Evolutionary conservation across 2,329 filamentous ascomycete genomes (phyloP), one percentile per base, ranked within the genome.

Genomic region (Coniochaeta sp.): DNA sequence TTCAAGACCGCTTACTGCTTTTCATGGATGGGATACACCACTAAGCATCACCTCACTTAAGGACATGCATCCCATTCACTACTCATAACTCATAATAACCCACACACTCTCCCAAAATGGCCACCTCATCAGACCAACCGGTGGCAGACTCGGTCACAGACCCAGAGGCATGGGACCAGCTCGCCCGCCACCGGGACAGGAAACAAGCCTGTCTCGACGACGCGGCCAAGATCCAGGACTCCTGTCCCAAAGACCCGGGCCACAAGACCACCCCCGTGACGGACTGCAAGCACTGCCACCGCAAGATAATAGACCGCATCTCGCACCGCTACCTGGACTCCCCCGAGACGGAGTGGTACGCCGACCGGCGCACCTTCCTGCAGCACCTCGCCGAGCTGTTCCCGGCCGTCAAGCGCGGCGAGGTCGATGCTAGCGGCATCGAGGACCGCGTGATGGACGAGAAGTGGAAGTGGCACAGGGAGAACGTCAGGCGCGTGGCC

Each of bases 381-480:
- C 66, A 71, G 50, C 75, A 77, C 51, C 67, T 82, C 10, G 74
- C 77, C 54, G 62, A 63, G 45, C 60, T 79, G 45, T 74, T 82
- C 55, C 63, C 73, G 5, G 72, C 75, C 49, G 76, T 73, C 49
- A 73, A 71, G 56, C 64, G 69, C 14, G 64, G 70, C 56, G 69
- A 70, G 42, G 60, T 68, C n/a, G 67, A 70, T 49, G 63, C 80
- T 12, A 65, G 68, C 38, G 64, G 61, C 16, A 72, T 82, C 35
- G 77, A 81, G 56, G 67, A 70, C 20, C 72, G 72, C 53, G 73
- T 82, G 57, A 66, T 68, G 9, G 71, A 71, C 26, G 77, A 81
- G 60, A 78, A 78, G 59, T 70, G 71, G 54, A 70, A 71, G 10
- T 82, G 79, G 77, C 78, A 79, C 52, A 71, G 74, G n/a, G 59